Base-by-base conservation (phyloP, 441 rosid species). In the Omphalea diandra region DNA sequence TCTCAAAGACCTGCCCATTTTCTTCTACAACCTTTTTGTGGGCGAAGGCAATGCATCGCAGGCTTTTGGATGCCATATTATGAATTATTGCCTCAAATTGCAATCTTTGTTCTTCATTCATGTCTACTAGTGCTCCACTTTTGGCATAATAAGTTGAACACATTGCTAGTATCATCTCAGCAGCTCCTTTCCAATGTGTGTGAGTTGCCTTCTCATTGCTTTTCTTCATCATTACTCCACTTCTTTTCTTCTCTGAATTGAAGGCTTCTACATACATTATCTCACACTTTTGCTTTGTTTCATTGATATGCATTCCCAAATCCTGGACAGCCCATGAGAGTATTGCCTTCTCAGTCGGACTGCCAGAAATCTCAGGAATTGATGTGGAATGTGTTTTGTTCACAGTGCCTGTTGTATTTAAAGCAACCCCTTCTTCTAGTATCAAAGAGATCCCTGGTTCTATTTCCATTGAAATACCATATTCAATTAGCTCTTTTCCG, bases 281-380 rank as follows among this genome's bases (percentile, higher is more conserved):
- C 36, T 67, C 63, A 57, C 71, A 76, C 0, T 55, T 70, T 29
- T 55, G 69, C 68, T 71, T 83, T 20, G 60, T 63, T 44, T 71
- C 79, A 54, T 81, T 74, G 43, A 73, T 72, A 56, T 78, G 53
- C 76, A 75, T 72, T 0, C 70, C 80, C 68, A 82, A 49, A 54
- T 81, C 73, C 5, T 44, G 2, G 29, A 73, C 73, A 4, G 82
- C 79, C 86, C 85, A 83, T 15, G 73, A 77, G 43, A 86, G 79
- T 60, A 85, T 76, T 6, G 90, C 88, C 58, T 80, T 83, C 69
- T 86, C 87, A 14, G 86, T 84, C 36, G 90, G 86, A n/a, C 83
- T 80, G 7, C 86, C 88, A 4, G 73, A 70, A 68, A 85, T 77
- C 58, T 81, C 82, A 46, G 82, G 68, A 36, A 38, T 15, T 17